These are phyloP conservation scores for Rehmannia glutinosa DNA, from an alignment of 257 asterid genomes.

Conservation along the genomic window DNA sequence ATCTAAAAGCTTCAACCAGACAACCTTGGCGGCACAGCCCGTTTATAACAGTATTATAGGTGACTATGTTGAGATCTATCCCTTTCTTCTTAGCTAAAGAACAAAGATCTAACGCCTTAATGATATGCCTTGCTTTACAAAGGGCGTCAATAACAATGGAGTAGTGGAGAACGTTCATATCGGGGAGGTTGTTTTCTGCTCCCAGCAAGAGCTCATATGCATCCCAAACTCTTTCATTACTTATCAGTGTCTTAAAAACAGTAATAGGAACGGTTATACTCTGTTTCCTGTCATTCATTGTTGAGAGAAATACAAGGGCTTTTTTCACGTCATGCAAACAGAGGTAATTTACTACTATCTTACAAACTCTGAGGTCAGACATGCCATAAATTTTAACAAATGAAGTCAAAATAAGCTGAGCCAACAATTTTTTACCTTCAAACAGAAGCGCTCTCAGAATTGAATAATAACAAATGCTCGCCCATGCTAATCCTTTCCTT, in stretches of 20 bases:
- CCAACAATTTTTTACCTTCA: conserved; percentile 38
- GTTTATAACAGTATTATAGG: conserved; percentile 64
- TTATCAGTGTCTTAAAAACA: conserved; percentile 39
- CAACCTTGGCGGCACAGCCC: conserved; percentile 85
- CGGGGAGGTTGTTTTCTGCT: conserved; percentile 43
- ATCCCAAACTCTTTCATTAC: conserved; percentile 50
- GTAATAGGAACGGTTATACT: conserved; percentile 34
- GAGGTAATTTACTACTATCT: conserved; percentile 40
- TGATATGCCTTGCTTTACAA: conserved; percentile 54
- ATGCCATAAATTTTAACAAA: conserved; percentile 57
- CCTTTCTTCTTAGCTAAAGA: conserved; percentile 44
- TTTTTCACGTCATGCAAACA: conserved; percentile 47
- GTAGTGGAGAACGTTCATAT: conserved; percentile 47
- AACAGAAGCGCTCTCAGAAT: conserved; percentile 46
- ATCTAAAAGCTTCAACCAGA: conserved; percentile 75
- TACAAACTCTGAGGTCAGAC: conserved; percentile 38
- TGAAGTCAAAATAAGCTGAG: conserved; percentile 42
- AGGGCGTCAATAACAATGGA: conserved; percentile 59
- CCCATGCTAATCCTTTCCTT: conserved; percentile 30
- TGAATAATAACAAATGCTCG: conserved; percentile 39
- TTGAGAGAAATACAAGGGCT: conserved; percentile 45
- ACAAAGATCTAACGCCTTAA: conserved; percentile 65
- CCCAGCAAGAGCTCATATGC: conserved; percentile 59
- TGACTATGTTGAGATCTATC: conserved; percentile 43
- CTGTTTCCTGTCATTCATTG: conserved; percentile 27